phyloP scores from a whole-genome alignment of 176 grass and related monocot species.

The barley (Hordeum vulgare) region DNA sequence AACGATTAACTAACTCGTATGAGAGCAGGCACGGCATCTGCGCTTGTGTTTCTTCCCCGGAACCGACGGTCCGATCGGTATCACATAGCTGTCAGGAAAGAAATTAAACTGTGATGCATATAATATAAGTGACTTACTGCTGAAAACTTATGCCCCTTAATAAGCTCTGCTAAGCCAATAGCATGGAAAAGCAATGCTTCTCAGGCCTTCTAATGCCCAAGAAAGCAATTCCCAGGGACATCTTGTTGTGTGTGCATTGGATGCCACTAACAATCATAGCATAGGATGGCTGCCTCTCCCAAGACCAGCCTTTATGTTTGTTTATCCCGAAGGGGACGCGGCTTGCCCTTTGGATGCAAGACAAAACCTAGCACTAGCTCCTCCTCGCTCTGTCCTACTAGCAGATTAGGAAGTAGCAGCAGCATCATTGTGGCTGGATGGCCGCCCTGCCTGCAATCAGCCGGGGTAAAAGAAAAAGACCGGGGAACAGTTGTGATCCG shows the following conservation, averaged over 20 bases:
- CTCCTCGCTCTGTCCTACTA: not conserved
- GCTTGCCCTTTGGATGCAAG: conserved; percentile 11
- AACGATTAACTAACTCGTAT: not conserved
- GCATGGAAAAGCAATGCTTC: conserved; percentile 24
- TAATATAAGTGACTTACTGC: not conserved
- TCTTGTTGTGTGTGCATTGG: conserved; percentile 57
- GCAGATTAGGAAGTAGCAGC: conserved; percentile 7
- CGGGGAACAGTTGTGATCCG: not conserved
- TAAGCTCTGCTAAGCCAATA: conserved; percentile 5
- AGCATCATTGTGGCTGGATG: not conserved
- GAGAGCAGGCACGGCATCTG: not conserved
- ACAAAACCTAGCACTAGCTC: conserved; percentile 22
- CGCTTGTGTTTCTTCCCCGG: not conserved
- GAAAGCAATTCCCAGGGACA: conserved; percentile 37
- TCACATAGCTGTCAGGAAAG: conserved; percentile 25
- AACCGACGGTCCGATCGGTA: not conserved
- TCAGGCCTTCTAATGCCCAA: conserved; percentile 36
- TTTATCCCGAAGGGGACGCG: conserved; percentile 31
- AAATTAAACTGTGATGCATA: not conserved
- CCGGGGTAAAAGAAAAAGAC: not conserved
- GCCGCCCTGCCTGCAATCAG: not conserved
- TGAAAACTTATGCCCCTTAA: conserved; percentile 23
- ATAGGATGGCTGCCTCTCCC: conserved; percentile 35
- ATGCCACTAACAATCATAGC: conserved; percentile 50
- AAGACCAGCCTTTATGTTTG: conserved; percentile 38